Percentiles rank a stretch among this genome's conserved stretches.
phyloP scores from a whole-genome alignment of 108 stramenopile species.

The Epipyxis sp. region DNA sequence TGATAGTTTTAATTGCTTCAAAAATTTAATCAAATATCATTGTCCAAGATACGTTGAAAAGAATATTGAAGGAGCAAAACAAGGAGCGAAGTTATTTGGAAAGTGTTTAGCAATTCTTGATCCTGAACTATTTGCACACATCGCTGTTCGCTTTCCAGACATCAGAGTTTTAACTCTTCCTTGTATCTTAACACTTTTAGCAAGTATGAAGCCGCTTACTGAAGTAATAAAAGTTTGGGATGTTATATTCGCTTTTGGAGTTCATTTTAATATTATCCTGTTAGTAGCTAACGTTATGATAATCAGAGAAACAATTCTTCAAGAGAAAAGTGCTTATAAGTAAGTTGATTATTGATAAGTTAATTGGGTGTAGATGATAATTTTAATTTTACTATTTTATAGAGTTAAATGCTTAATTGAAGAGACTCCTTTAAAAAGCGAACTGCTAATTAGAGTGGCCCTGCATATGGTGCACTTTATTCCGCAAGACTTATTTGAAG shows the following conservation, averaged over 20 bases:
- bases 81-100: background rate
- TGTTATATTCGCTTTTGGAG: constrained; percentile 26
- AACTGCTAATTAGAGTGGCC: background rate
- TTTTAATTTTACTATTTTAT: too few relatives aligned
- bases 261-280: background rate
- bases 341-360: background rate
- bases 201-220: constrained; percentile 16
- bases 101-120: background rate
- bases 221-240: constrained; percentile 29
- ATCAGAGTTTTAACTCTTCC: constrained; percentile 5
- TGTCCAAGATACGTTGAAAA: background rate
- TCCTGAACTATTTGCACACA: background rate
- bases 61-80: constrained; percentile 19
- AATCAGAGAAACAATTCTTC: constrained; percentile 5
- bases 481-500: background rate
- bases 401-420: background rate
- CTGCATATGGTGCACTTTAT: background rate
- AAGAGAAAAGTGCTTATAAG: background rate
- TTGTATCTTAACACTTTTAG: constrained; percentile 20
- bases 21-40: background rate
- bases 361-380: too few relatives aligned
- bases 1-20: constrained; percentile 14
- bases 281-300: background rate
- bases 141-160: background rate
- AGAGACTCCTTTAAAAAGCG: background rate